phyloP scores from a whole-genome alignment of 2,329 filamentous ascomycete genomes.

The Talaromyces albobiverticillius region DNA sequence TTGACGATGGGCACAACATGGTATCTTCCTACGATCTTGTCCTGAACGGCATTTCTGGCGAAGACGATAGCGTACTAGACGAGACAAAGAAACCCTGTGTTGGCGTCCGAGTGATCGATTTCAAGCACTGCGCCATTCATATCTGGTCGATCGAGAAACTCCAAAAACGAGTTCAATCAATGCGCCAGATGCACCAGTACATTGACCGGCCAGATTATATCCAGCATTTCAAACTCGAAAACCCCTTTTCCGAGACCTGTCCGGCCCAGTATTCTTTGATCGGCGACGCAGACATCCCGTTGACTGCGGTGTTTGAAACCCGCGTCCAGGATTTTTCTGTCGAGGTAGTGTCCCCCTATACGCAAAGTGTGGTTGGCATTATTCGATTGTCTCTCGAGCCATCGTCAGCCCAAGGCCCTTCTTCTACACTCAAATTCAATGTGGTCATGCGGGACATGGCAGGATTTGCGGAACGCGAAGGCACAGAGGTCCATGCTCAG shows the following conservation, averaged over 20 bases:
- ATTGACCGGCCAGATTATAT: conserved; percentile 92
- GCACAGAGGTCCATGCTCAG: conserved; percentile 91
- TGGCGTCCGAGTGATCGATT: conserved; percentile 86
- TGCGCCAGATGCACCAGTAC: conserved; percentile 97
- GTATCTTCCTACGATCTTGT: conserved; percentile 97
- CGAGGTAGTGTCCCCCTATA: conserved; percentile 90
- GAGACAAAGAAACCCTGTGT: conserved; percentile 84
- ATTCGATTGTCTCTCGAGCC: conserved; percentile 89
- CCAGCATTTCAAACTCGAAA: conserved; percentile 86
- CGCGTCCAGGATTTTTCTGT: conserved; percentile 90
- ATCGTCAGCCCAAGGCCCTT: conserved; percentile 86
- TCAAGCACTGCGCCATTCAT: conserved; percentile 78
- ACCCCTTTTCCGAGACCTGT: conserved; percentile 86
- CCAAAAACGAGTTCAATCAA: conserved; percentile 78
- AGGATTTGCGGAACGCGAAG: conserved; percentile 92
- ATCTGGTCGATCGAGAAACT: conserved; percentile 95
- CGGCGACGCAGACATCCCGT: conserved; percentile 87
- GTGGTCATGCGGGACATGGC: conserved; percentile 96
- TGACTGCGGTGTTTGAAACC: conserved; percentile 90
- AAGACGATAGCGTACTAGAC: conserved; percentile 81
- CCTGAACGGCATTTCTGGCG: conserved; percentile 80
- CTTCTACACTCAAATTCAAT: conserved; percentile 94
- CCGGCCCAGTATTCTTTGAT: conserved; percentile 91
- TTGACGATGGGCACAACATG: conserved; percentile 82
- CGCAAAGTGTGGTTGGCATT: conserved; percentile 83